phyloP scores from a whole-genome alignment of 2,329 filamentous ascomycete species.

The Beauveria australis region DNA sequence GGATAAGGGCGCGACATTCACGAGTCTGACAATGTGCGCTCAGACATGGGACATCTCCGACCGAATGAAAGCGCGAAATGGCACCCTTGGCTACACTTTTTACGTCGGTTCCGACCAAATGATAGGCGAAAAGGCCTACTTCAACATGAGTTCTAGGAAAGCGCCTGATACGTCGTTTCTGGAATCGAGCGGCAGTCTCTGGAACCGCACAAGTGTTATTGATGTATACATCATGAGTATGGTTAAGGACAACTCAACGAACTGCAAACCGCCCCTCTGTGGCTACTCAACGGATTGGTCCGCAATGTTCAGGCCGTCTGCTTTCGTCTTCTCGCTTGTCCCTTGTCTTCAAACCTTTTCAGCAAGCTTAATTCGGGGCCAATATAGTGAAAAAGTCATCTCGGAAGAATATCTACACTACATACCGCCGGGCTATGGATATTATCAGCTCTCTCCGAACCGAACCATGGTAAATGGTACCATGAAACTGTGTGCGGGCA shows the following conservation, averaged over 20 bases:
- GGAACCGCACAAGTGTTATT: conserved; percentile 1
- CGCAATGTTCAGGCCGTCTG: neutral
- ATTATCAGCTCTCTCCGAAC: neutral
- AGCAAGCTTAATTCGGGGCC: neutral
- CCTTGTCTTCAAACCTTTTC: neutral
- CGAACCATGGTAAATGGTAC: neutral
- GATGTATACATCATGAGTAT: neutral
- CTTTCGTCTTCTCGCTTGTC: neutral
- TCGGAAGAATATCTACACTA: neutral
- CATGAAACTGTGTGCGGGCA: neutral
- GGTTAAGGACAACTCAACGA: neutral
- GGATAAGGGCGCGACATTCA: neutral
- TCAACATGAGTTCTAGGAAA: neutral
- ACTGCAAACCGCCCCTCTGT: neutral
- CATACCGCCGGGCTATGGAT: neutral
- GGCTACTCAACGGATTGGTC: fast-evolving
- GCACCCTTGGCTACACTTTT: neutral
- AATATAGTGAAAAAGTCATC: neutral
- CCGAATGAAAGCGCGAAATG: neutral
- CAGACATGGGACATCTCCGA: conserved; percentile 1
- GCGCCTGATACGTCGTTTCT: neutral
- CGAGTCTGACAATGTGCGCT: neutral
- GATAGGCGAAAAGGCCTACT: fast-evolving
- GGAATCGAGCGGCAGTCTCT: neutral
- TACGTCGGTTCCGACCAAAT: neutral